phyloP scores from a whole-genome alignment of 2,329 filamentous ascomycete species.

The Aspergillus sp. region DNA sequence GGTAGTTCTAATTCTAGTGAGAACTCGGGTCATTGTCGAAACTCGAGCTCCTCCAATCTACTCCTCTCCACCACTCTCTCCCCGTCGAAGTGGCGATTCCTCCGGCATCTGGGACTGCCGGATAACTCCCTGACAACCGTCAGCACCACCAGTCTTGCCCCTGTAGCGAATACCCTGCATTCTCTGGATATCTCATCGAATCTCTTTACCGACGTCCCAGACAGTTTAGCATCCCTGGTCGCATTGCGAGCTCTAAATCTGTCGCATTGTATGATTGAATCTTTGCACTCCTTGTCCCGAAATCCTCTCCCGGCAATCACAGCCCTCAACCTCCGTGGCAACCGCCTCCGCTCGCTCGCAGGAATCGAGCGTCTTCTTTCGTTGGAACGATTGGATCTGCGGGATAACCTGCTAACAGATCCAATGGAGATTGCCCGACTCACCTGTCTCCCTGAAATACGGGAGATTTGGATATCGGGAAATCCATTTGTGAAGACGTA shows the following conservation, averaged over 20 bases:
- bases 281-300: slow-evolving; percentile 75
- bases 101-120: slow-evolving; percentile 83
- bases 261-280: slow-evolving; percentile 96
- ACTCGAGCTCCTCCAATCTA: slow-evolving; percentile 71
- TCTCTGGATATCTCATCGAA: slow-evolving; percentile 91
- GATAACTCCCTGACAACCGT: slow-evolving; percentile 87
- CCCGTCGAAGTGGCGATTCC: slow-evolving; percentile 85
- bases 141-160: slow-evolving; percentile 65
- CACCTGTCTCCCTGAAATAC: slow-evolving; percentile 83
- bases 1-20: slow-evolving; percentile 83
- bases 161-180: slow-evolving; percentile 78
- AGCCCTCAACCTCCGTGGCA: slow-evolving; percentile 82
- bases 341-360: slow-evolving; percentile 77
- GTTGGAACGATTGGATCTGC: slow-evolving; percentile 79
- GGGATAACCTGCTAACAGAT: slow-evolving; percentile 87
- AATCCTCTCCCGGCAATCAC: slow-evolving; percentile 86
- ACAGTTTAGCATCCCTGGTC: slow-evolving; percentile 77
- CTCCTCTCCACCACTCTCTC: slow-evolving; percentile 62
- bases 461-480: slow-evolving; percentile 84
- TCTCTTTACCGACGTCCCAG: slow-evolving; percentile 87
- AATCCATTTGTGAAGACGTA: slow-evolving; percentile 91
- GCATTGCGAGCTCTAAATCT: slow-evolving; percentile 88
- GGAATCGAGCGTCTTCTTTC: slow-evolving; percentile 85
- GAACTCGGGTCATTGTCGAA: slow-evolving; percentile 44
- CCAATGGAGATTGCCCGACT: slow-evolving; percentile 83